phyloP scores from a whole-genome alignment of 257 asterid species.

The Rubia yunnanensis region DNA sequence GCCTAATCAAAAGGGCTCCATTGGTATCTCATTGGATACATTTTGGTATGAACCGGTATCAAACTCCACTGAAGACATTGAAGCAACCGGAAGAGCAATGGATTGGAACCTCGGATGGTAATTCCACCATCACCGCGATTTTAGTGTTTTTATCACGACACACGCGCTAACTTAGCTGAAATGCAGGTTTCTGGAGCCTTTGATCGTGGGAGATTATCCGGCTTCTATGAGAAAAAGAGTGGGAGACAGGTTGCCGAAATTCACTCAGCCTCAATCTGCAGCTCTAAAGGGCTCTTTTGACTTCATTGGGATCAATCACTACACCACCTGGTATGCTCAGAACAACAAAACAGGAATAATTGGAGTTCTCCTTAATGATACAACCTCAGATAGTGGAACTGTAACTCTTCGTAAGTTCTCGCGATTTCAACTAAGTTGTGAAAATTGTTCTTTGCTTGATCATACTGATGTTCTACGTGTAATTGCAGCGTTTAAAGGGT shows the following conservation, averaged over 20 bases:
- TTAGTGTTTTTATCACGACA: background rate
- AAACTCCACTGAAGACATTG: constrained; percentile 36
- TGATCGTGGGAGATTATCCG: constrained; percentile 72
- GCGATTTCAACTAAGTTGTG: background rate
- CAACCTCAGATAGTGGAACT: constrained; percentile 57
- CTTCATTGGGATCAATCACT: constrained; percentile 84
- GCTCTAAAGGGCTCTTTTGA: constrained; percentile 63
- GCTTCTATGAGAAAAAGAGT: constrained; percentile 57
- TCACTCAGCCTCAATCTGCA: constrained; percentile 39
- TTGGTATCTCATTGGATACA: constrained; percentile 61
- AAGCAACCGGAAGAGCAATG: constrained; percentile 58
- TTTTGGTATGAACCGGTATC: constrained; percentile 67
- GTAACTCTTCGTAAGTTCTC: constrained; percentile 44
- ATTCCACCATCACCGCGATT: background rate
- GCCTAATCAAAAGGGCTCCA: constrained; percentile 49
- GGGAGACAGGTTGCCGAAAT: constrained; percentile 46
- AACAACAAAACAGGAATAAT: constrained; percentile 31
- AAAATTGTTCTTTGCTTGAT: background rate
- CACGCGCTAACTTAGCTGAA: background rate
- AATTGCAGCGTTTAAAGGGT: constrained; percentile 32
- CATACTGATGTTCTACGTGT: background rate
- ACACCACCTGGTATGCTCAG: constrained; percentile 76
- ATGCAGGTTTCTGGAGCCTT: constrained; percentile 70
- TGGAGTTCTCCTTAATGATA: constrained; percentile 47
- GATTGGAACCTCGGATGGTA: constrained; percentile 86